phyloP scores from a whole-genome alignment of 2,329 filamentous ascomycete genomes.

The Rhynchosporium agropyri region DNA sequence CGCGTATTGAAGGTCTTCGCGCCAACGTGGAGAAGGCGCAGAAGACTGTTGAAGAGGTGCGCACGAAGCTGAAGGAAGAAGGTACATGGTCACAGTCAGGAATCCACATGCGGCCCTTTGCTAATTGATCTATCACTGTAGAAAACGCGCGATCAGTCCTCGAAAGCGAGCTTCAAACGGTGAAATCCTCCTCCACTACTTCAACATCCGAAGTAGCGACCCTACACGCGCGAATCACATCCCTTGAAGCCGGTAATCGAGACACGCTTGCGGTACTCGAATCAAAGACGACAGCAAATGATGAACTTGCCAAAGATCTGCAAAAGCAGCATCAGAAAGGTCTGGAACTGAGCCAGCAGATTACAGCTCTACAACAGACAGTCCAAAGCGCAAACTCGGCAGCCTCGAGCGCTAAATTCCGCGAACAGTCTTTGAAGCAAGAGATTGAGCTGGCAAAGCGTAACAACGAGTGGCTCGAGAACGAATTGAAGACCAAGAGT shows the following conservation, averaged over 20 bases:
- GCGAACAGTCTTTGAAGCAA: conserved; percentile 86
- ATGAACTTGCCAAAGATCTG: conserved; percentile 82
- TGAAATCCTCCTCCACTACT: conserved; percentile 74
- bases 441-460: conserved; percentile 86
- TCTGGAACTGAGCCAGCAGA: conserved; percentile 78
- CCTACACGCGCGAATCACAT: conserved; percentile 79
- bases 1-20: conserved; percentile 80
- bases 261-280: conserved; percentile 89
- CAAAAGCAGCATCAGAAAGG: conserved; percentile 88
- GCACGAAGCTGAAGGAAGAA: conserved; percentile 79
- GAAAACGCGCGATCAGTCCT: conserved; percentile 76
- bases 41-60: conserved; percentile 79
- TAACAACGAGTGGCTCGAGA: conserved; percentile 92
- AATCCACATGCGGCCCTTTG: neutral
- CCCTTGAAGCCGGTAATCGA: conserved; percentile 88
- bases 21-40: conserved; percentile 79
- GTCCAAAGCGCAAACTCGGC: conserved; percentile 81
- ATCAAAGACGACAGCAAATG: conserved; percentile 83
- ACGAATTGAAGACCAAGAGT: conserved; percentile 86
- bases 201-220: conserved; percentile 75
- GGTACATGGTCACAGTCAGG: conserved; percentile 54
- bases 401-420: conserved; percentile 81
- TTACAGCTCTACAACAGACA: conserved; percentile 79
- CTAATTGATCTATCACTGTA: conserved; percentile 44
- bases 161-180: conserved; percentile 77